Conservation (phyloP, 805 yeast species). For the Metschnikowia sp. region DNA sequence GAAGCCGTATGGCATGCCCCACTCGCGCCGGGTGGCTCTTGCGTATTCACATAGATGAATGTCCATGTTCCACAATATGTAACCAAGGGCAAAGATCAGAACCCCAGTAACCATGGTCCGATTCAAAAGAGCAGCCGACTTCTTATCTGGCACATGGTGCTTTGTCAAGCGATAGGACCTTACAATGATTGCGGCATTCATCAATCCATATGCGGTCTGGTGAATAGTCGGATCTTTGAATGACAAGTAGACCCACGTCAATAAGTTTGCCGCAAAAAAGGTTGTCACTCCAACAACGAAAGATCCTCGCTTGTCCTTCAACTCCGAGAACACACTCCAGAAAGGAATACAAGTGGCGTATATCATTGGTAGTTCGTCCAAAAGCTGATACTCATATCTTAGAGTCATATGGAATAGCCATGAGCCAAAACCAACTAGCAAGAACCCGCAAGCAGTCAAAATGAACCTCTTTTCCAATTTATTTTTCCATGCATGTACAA, state of each 20-base stretch:
- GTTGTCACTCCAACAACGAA: slow-evolving; percentile 46
- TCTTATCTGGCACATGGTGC: slow-evolving; percentile 48
- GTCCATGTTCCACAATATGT: slow-evolving; percentile 84
- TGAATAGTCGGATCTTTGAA: slow-evolving; percentile 84
- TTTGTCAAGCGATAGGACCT: slow-evolving; percentile 54
- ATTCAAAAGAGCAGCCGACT: slow-evolving; percentile 48
- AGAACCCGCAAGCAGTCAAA: slow-evolving; percentile 73
- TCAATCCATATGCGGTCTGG: slow-evolving; percentile 76
- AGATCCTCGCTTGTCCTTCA: slow-evolving; percentile 38
- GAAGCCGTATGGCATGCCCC: slow-evolving; percentile 84
- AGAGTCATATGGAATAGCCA: slow-evolving; percentile 98
- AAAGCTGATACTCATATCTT: slow-evolving; percentile 79
- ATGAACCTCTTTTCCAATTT: slow-evolving; percentile 68
- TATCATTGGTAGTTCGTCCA: slow-evolving; percentile 97
- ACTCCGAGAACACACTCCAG: slow-evolving; percentile 74
- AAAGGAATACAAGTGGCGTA: slow-evolving; percentile 96
- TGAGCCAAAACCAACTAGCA: slow-evolving; percentile 86
- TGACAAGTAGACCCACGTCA: slow-evolving; percentile 71
- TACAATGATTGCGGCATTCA: slow-evolving; percentile 70
- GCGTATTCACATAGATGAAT: slow-evolving; percentile 69
- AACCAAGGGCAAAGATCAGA: slow-evolving; percentile 65
- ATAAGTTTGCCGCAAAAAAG: slow-evolving; percentile 49
- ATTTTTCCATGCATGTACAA: slow-evolving; percentile 57
- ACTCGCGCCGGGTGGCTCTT: slow-evolving; percentile 53
- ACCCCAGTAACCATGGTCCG: slow-evolving; percentile 59